Evolutionary conservation across 2,329 filamentous ascomycete genomes (phyloP), one percentile per base, ranked within the genome.

Genomic region (Exophiala phaeomuriformis): DNA sequence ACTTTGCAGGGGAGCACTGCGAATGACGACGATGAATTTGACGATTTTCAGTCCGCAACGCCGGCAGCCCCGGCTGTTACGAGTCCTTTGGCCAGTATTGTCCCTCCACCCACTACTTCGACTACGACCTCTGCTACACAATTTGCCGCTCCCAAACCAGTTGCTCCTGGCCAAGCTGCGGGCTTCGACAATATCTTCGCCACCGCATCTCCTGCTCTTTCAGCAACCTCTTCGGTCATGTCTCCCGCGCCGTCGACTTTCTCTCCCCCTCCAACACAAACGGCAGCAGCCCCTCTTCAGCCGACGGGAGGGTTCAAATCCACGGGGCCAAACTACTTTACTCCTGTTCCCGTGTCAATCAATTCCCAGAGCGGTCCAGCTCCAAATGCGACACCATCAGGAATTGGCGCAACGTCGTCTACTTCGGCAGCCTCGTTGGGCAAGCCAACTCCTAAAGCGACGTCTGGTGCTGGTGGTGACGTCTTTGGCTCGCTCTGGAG

Each of bases 41-140:
- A 97, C 67, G 93, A 98, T 67, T 97, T 97, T 77, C 89, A 95
- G 70, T 95, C 90, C 19, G 91, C 91, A 9, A 75, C 86, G 2
- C 81, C 81, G 29, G 65, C 75, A 9, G 70, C 64, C 48, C 63
- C 66, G n/a, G 57, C 67, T 29, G 62, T 67, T 19, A 56, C 68
- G 5, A 65, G 68, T 27, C 64, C 70, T 28, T 66, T 67, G 32
- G 69, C 73, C 50, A 61, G 65, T 9, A 69, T 75, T 42, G 60
- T 76, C 12, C 70, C 77, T 37, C 69, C 77, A 19, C 72, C 77
- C 32, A 61, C 71, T 9, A 71, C 75, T 4, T 71, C 73, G 7
- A 73, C 72, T 53, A 72, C 72, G 3, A 70, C 71, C 40, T 69
- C 73, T 6, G 76, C 72, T 47, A 82, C 85, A 7, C 86, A 88